Percentiles rank a stretch among this genome's conserved stretches.
phyloP scores from a whole-genome alignment of 2,329 filamentous ascomycete genomes.

The Ceratocystis lukuohia region DNA sequence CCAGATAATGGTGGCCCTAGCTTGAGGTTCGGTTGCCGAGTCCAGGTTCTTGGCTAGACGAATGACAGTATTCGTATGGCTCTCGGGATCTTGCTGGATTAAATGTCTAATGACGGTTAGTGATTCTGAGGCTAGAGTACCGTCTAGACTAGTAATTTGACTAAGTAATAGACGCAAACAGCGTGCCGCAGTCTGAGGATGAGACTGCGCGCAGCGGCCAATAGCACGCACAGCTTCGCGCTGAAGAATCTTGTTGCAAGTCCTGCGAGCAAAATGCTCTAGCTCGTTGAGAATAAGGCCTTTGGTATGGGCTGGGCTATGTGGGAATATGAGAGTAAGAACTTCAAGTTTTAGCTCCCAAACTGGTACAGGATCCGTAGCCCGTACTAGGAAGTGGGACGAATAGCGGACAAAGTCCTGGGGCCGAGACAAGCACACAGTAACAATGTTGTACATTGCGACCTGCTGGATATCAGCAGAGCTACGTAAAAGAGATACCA shows the following conservation, averaged over 20 bases:
- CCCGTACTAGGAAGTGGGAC: constrained; percentile 76
- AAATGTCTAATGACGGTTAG: constrained; percentile 90
- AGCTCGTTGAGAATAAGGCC: constrained; percentile 82
- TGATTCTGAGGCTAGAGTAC: constrained; percentile 78
- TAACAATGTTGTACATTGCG: constrained; percentile 85
- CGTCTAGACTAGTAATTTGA: constrained; percentile 79
- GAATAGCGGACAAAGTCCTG: constrained; percentile 75
- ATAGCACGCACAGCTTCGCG: constrained; percentile 86
- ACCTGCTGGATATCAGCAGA: constrained; percentile 80
- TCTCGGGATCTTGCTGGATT: constrained; percentile 76
- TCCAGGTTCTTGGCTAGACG: constrained; percentile 84
- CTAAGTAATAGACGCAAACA: constrained; percentile 73
- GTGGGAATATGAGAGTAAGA: constrained; percentile 78
- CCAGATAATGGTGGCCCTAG: constrained; percentile 92
- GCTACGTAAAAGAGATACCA: constrained; percentile 73
- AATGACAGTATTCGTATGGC: constrained; percentile 74
- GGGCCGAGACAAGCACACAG: constrained; percentile 68
- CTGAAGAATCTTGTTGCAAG: constrained; percentile 57
- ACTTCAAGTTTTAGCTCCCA: constrained; percentile 90
- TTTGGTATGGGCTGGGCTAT: constrained; percentile 62
- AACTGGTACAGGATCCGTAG: constrained; percentile 64
- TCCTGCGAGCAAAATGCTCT: constrained; percentile 74
- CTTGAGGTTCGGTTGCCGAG: constrained; percentile 71
- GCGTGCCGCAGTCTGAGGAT: constrained; percentile 54
- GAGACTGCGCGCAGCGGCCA: constrained; percentile 77